Conservation (phyloP, 1,284 basidiomycete genomes). For the Melampsora medusae region DNA sequence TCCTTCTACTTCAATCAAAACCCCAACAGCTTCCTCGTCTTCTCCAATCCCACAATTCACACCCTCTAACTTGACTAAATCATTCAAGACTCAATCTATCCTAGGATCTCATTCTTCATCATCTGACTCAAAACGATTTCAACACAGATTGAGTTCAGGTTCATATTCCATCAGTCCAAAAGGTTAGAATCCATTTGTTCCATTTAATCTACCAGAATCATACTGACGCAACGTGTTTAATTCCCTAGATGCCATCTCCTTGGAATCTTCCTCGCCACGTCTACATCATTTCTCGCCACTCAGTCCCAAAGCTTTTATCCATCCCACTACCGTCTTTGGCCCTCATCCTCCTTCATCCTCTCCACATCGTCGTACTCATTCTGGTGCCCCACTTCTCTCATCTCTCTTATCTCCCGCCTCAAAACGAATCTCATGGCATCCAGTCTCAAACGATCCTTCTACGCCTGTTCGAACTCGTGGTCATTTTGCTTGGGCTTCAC, state of each 20-base stretch:
- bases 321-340: not conserved
- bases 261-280: not conserved
- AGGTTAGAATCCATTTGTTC: not conserved
- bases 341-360: not conserved
- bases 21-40: not conserved
- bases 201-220: not conserved
- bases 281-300: slow-evolving; percentile 4
- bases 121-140: not conserved
- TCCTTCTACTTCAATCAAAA: not conserved
- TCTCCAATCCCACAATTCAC: not conserved
- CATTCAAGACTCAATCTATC: not conserved
- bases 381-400: not conserved
- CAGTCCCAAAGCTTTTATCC: not conserved
- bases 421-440: slow-evolving; percentile 1
- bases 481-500: not conserved
- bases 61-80: not conserved
- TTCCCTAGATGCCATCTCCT: not conserved
- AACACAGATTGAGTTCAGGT: not conserved
- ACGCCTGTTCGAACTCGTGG: not conserved
- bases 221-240: not conserved
- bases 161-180: slow-evolving; percentile 4
- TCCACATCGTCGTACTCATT: slow-evolving; percentile 4
- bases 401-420: not conserved
- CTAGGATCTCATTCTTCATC: not conserved
- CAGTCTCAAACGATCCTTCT: not conserved